Evolutionary conservation across 495 filamentous ascomycete genomes (phyloP), one percentile per base, ranked within the genome.

Genomic region (Penicillium nucicola): DNA sequence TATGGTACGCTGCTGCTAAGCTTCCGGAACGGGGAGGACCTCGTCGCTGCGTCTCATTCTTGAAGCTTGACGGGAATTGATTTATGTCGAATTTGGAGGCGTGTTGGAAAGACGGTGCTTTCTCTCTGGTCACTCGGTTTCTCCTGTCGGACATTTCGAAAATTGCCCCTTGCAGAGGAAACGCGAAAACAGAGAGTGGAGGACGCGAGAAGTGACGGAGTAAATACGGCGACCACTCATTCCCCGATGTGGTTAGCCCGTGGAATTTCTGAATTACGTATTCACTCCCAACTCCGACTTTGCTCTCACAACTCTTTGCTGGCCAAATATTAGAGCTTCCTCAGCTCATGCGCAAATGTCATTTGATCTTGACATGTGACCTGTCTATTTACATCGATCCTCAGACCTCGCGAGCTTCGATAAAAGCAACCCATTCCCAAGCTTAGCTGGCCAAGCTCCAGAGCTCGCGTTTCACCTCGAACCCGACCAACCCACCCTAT

Each of bases 1-100:
- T 61, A 42, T 57, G 66, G 61, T 58, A 76, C 2, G 74, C 70
- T 22, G 65, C 69, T 42, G 68, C 64, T 48, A 75, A 46, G 17
- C 66, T 73, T 8, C 64, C 60, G 11, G 74, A 68, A 33, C 67
- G 66, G 41, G 70, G 66, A 31, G 48, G 64, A 9, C 60, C 55
- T 22, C 64, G 67, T 36, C 61, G 46, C 44, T 62, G 65, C 28
- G 66, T 40, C 9, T 39, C 64, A 52, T 64, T 66, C 60, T 33
- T 58, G 55, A 13, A 70, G 62, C 7, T 28, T 8, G 60, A 69
- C 1, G 67, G 55, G 17, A 61, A 61, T 19, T 59, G 51, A 45
- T 72, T 61, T 34, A 65, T 52, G 33, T 66, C 53, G 51, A 68
- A 58, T 42, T 58, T 48, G 41, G 62, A 58, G 55, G 71, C 67